Evolutionary conservation across 1,139 yeast genomes (phyloP).

Genomic region (Taphrina deformans): DNA sequence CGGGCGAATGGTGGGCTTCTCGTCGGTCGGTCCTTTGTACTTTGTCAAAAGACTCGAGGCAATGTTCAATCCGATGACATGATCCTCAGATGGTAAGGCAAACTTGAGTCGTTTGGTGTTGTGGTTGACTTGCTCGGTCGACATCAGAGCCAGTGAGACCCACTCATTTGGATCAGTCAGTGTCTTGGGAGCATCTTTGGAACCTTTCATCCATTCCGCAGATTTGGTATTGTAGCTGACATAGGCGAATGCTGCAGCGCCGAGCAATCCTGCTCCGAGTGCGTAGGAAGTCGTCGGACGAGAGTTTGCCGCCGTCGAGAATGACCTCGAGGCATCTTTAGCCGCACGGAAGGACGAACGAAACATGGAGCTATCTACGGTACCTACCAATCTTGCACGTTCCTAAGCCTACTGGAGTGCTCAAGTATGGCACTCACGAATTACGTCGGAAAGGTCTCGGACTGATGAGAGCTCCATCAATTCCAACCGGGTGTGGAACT

Average conservation of each 20-base stretch:
- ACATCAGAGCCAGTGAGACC: constrained; percentile 73
- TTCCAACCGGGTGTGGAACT: no score
- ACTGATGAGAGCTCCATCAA: no score
- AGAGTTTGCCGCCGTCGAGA: neutral
- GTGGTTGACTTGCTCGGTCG: constrained; percentile 57
- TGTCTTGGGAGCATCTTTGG: constrained; percentile 30
- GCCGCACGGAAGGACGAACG: neutral
- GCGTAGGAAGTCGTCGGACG: constrained; percentile 12
- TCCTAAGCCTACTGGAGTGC: no score
- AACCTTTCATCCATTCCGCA: constrained; percentile 25
- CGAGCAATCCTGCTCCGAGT: constrained; percentile 16
- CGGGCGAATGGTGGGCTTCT: constrained; percentile 88
- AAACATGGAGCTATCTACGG: neutral
- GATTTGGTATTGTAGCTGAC: constrained; percentile 17
- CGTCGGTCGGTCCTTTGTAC: constrained; percentile 72
- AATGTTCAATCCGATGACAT: constrained; percentile 71
- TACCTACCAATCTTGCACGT: neutral
- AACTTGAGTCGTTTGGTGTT: constrained; percentile 63
- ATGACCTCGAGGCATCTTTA: neutral
- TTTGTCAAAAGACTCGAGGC: constrained; percentile 83
- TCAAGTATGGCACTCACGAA: neutral
- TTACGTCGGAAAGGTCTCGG: neutral
- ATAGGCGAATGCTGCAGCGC: constrained; percentile 21
- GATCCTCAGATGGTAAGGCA: constrained; percentile 66
- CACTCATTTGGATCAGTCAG: constrained; percentile 50